A percentile compares a stretch with the other conserved stretches of the same genome.
Conservation (phyloP, 768 basidiomycete species). For the Mycena pura region DNA sequence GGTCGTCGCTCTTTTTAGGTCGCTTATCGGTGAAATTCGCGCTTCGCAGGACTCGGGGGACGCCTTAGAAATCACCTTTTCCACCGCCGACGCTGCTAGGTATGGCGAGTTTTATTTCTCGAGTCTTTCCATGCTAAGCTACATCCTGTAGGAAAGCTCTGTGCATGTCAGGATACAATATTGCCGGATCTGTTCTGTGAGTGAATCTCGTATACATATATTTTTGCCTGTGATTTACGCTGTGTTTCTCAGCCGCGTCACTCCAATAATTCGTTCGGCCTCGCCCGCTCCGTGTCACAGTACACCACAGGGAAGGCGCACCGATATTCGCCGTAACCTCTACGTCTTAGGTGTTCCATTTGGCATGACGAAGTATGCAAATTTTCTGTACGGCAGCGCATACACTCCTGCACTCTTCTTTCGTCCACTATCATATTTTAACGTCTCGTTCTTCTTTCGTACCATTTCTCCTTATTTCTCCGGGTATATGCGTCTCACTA, state of each 20-base stretch:
- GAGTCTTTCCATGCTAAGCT: conserved; percentile 6
- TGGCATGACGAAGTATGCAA: conserved; percentile 73
- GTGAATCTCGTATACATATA: conserved; percentile 35
- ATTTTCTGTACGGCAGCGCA: not conserved
- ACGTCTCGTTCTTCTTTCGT: not conserved
- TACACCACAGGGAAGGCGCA: conserved; percentile 30
- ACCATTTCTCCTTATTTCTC: not conserved
- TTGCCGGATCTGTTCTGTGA: conserved; percentile 63
- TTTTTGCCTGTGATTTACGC: conserved; percentile 20
- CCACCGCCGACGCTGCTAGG: conserved; percentile 59
- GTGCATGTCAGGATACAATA: conserved; percentile 68
- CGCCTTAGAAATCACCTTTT: conserved; percentile 60
- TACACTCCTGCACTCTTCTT: not conserved
- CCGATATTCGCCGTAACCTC: conserved; percentile 75
- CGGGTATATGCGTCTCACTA: no score
- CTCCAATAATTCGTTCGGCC: conserved; percentile 34
- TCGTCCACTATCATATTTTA: not conserved
- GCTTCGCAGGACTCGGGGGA: conserved; percentile 51
- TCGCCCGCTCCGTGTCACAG: conserved; percentile 32
- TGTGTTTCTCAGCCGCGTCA: conserved; percentile 43
- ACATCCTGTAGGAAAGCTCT: conserved; percentile 60
- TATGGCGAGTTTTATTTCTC: conserved; percentile 30
- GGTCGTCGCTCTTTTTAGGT: conserved; percentile 62
- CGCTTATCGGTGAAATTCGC: conserved; percentile 62
- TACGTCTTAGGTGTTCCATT: conserved; percentile 88